Evolutionary conservation across 345 rosid species (phyloP), one percentile per base, ranked within the genome.

Genomic region (Lumnitzera racemosa): DNA sequence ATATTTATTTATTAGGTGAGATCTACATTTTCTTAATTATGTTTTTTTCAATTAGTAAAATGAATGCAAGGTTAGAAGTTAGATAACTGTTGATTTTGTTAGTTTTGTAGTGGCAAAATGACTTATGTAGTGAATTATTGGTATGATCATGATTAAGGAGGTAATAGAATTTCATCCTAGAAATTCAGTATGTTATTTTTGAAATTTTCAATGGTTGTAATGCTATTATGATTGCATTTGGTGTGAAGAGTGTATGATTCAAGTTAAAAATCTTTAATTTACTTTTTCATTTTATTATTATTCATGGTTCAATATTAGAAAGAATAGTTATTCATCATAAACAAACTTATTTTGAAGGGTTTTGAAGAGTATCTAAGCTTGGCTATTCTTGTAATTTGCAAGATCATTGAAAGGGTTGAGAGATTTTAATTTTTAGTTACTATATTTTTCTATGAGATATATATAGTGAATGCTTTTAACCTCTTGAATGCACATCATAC

Each of bases 371-470:
- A 20, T 20, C 20, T 20, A 20, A 20, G 20, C 20, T 20, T 20
- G 20, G 20, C 1, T 20, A 20, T 20, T 20, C 20, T 20, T 20
- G 20, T 1, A 20, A 1, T 20, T 20, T 1, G 20, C 20, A 20
- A 20, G 20, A 20, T 20, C 20, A 20, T 20, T 20, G 20, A 20
- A 20, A 20, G 20, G 20, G 20, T 20, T 20, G 1, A 1, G 20
- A 20, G 20, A 20, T 1, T 20, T 20, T 20, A 20, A 20, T 20
- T 20, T 20, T 20, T 20, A 20, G 20, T 20, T 20, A 20, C 20
- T 20, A 20, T 83, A 55, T 90, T 90, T 0, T 11, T 66, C n/a
- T 90, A 77, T 31, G 90, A 90, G 74, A 70, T 83, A 46, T 68
- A 31, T 46, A 81, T 79, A 41, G 92, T 80, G 31, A 75, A 57